phyloP scores from a whole-genome alignment of 1,284 basidiomycete genomes.

The Trichosporon sp. region DNA sequence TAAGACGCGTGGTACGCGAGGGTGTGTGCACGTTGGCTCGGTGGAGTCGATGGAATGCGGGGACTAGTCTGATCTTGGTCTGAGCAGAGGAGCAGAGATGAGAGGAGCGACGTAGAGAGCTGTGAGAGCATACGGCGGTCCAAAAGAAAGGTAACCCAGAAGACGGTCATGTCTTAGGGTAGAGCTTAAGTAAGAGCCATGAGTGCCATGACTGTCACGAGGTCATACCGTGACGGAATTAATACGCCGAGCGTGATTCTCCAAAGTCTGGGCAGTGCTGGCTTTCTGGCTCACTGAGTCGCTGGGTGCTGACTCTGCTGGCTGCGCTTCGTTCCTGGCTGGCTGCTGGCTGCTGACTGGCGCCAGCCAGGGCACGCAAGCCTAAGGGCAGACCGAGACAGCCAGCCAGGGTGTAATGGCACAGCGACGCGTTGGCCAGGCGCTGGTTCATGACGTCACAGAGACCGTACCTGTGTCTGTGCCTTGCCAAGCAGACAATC shows the following conservation, averaged over 20 bases:
- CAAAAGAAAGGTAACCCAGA: not conserved
- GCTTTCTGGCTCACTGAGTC: too few relatives aligned
- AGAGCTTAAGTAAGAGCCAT: not conserved
- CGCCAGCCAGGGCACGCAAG: not conserved
- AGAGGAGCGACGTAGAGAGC: not conserved
- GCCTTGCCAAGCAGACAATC: too few relatives aligned
- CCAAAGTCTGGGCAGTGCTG: not conserved
- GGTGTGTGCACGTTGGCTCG: not conserved
- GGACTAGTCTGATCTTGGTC: not conserved
- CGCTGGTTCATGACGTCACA: not conserved
- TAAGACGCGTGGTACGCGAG: not conserved
- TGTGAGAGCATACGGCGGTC: not conserved
- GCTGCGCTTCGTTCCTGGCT: too few relatives aligned
- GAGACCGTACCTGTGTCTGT: not conserved
- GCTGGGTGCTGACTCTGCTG: too few relatives aligned
- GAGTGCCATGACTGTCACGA: not conserved
- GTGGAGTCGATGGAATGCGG: not conserved
- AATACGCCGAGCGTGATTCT: not conserved
- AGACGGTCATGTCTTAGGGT: not conserved
- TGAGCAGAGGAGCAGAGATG: too few relatives aligned
- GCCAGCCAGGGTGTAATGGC: too few relatives aligned
- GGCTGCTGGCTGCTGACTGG: not conserved
- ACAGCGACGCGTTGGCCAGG: not conserved
- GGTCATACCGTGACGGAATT: not conserved
- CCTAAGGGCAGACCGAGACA: too few relatives aligned